Evolutionary conservation across 108 stramenopile species (phyloP).

Genomic region (Phaeodactylum tricornutum): DNA sequence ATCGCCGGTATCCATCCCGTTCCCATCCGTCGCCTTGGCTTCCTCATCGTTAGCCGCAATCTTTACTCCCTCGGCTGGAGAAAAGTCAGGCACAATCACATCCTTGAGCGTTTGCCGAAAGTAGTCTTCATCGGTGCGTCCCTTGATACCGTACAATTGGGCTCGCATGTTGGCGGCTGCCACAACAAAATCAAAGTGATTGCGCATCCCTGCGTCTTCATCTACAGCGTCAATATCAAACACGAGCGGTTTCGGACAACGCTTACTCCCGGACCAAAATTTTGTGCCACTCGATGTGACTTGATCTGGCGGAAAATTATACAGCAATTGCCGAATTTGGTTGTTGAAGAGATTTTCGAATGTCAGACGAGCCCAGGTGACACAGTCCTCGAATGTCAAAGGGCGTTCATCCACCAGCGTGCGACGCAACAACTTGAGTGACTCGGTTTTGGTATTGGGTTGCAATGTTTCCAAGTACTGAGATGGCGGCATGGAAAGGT

Average conservation of each 20-base stretch:
- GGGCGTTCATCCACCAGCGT: constrained; percentile 87
- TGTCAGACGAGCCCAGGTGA: constrained; percentile 88
- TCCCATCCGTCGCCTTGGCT: constrained; percentile 22
- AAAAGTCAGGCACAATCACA: constrained; percentile 91
- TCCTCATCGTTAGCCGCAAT: constrained; percentile 92
- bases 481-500: constrained; percentile 72
- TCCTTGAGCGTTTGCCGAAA: constrained; percentile 61
- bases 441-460: constrained; percentile 88
- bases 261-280: constrained; percentile 95
- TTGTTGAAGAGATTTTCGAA: constrained; percentile 94
- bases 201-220: constrained; percentile 82
- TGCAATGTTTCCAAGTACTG: constrained; percentile 69
- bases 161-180: constrained; percentile 94
- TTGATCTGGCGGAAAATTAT: constrained; percentile 94
- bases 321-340: constrained; percentile 88
- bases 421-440: constrained; percentile 61
- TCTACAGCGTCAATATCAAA: constrained; percentile 79
- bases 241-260: constrained; percentile 81
- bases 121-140: constrained; percentile 70
- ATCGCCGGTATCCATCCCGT: constrained; percentile 33
- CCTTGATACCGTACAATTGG: constrained; percentile 82
- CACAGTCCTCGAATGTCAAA: constrained; percentile 86
- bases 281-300: constrained; percentile 82
- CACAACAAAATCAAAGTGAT: constrained; percentile 90
- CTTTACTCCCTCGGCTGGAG: constrained; percentile 90